phyloP scores from a whole-genome alignment of 169 alveolate genomes.

The Plasmodium ovale region DNA sequence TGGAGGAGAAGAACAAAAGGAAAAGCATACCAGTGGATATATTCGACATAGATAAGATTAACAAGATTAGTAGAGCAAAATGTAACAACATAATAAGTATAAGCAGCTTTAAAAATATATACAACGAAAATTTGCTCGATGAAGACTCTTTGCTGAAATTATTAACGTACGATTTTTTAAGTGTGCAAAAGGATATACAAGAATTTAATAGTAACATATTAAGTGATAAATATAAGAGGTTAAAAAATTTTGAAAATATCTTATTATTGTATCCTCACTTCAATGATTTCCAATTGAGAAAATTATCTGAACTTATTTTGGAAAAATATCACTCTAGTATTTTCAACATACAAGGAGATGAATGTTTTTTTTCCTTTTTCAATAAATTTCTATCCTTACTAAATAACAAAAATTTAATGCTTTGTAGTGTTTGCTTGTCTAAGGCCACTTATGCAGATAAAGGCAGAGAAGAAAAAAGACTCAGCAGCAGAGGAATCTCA shows the following conservation, averaged over 20 bases:
- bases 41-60: slow-evolving; percentile 58
- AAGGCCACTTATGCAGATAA: slow-evolving; percentile 28
- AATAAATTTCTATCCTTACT: slow-evolving; percentile 31
- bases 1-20: slow-evolving; percentile 27
- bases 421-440: slow-evolving; percentile 75
- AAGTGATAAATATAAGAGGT: slow-evolving; percentile 68
- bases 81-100: slow-evolving; percentile 74
- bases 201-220: slow-evolving; percentile 52
- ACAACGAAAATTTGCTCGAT: slow-evolving; percentile 66
- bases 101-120: slow-evolving; percentile 72
- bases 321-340: slow-evolving; percentile 35
- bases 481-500: neutral
- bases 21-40: slow-evolving; percentile 30
- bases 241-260: slow-evolving; percentile 69
- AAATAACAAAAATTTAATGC: slow-evolving; percentile 56
- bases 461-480: slow-evolving; percentile 18
- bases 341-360: neutral
- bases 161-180: slow-evolving; percentile 41
- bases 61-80: slow-evolving; percentile 51
- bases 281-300: slow-evolving; percentile 72
- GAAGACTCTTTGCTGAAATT: slow-evolving; percentile 60
- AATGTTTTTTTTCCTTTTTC: slow-evolving; percentile 30
- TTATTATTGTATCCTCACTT: slow-evolving; percentile 67
- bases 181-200: slow-evolving; percentile 62
- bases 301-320: slow-evolving; percentile 51